phyloP scores from a whole-genome alignment of 768 basidiomycete genomes.

The Boletus sp. region DNA sequence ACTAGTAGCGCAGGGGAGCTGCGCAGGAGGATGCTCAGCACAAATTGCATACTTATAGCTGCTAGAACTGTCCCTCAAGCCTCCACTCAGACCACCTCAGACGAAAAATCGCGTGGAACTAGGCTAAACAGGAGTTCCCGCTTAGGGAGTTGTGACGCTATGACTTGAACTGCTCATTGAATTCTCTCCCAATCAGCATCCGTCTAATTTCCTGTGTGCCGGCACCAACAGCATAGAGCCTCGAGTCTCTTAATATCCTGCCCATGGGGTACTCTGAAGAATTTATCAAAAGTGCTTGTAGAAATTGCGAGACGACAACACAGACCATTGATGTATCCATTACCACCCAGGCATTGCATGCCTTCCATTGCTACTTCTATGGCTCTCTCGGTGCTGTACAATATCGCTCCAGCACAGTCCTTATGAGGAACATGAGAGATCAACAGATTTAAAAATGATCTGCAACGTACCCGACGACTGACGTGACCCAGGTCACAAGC shows the following conservation, averaged over 20 bases:
- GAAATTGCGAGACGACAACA: neutral
- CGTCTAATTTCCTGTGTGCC: slow-evolving; percentile 94
- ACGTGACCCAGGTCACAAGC: slow-evolving; percentile 80
- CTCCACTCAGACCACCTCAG: neutral
- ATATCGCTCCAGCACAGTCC: slow-evolving; percentile 94
- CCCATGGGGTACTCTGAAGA: slow-evolving; percentile 84
- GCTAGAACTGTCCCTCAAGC: neutral
- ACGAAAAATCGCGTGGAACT: neutral
- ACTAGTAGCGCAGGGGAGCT: neutral
- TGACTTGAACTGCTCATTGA: slow-evolving; percentile 64
- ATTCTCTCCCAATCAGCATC: slow-evolving; percentile 92
- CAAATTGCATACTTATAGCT: neutral
- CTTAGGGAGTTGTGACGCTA: neutral
- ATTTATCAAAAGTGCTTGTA: neutral
- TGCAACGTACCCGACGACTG: slow-evolving; percentile 64
- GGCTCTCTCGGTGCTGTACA: slow-evolving; percentile 90
- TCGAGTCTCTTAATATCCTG: slow-evolving; percentile 80
- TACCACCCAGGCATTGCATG: slow-evolving; percentile 93
- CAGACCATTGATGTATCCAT: slow-evolving; percentile 92
- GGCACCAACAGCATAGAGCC: slow-evolving; percentile 92
- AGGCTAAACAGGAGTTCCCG: neutral
- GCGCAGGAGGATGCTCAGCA: neutral
- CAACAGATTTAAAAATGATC: neutral
- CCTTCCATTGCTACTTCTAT: slow-evolving; percentile 88
- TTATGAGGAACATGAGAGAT: slow-evolving; percentile 31